phyloP scores from a whole-genome alignment of 108 stramenopile genomes.

The Nitzschia sp. region DNA sequence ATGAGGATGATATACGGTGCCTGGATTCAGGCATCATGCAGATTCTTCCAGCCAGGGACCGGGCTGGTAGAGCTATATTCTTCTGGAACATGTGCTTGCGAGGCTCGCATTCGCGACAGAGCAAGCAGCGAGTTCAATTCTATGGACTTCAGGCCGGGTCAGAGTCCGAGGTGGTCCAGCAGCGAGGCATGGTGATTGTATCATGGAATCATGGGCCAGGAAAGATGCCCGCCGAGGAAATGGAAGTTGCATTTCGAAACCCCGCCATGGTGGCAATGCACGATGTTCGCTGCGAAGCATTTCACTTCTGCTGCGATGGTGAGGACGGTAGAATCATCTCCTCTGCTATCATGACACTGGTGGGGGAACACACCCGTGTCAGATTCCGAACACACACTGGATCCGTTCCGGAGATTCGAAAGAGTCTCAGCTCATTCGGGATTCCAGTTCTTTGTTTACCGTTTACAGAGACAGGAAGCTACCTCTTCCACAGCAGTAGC shows the following conservation, averaged over 20 bases:
- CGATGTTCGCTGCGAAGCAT: neutral
- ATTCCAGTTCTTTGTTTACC: neutral
- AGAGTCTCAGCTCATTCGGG: neutral
- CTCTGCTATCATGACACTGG: neutral
- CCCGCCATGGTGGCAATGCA: neutral
- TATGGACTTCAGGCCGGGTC: neutral
- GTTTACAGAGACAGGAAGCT: neutral
- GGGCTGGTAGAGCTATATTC: conserved; percentile 11
- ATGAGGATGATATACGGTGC: neutral
- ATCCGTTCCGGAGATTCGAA: neutral
- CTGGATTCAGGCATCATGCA: neutral
- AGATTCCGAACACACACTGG: neutral
- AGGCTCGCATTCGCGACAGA: neutral
- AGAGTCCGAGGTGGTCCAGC: neutral
- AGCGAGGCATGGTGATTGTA: neutral
- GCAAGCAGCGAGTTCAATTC: neutral
- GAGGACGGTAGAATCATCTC: neutral
- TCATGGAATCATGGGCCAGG: neutral
- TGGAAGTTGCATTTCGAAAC: neutral
- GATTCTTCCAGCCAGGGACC: conserved; percentile 7
- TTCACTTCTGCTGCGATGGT: neutral
- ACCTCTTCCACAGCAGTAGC: neutral
- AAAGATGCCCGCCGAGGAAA: neutral
- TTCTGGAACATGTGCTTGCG: neutral
- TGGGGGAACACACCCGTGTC: neutral